Evolutionary conservation across 805 yeast genomes (phyloP), one percentile per base, ranked within the genome.

Genomic region (Pichia scutulata): DNA sequence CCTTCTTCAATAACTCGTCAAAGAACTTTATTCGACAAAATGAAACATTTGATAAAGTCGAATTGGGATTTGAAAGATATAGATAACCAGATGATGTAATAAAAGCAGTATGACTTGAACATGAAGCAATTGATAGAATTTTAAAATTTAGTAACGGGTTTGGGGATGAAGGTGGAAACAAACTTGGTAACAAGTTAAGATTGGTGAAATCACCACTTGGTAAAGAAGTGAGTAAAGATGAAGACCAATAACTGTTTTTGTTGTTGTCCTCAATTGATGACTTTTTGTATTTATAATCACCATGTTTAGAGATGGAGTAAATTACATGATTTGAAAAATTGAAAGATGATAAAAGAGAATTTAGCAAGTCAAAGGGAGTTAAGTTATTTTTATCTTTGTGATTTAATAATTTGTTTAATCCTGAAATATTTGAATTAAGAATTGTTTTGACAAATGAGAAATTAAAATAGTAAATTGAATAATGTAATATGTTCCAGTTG

Each of bases 401-500:
- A 39, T 74, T 73, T 30, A 83, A 61, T 10, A 81, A 62, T 33
- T 49, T 52, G 2, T 52, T 44, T 3, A 55, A 39, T 9, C 48
- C 43, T 24, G 57, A 53, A n/a, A 51, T 47, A 19, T 47, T 49
- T 13, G 30, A 52, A 4, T 58, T 49, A 10, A 78, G 48, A 10
- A 81, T 55, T 8, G 66, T 64, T 48, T 72, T 74, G 10, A 83
- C 81, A 60, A 84, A 76, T 19, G 74, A 60, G 41, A 83, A 66
- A 49, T 83, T 72, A 33, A 81, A 85, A 54, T 76, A 68, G 55
- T 71, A 78, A 14, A 86, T 68, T 4, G 89, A 79, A 52, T 81
- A 77, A 64, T 90, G 97, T 26, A 90, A 70, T 24, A 88, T 79
- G 41, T 86, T 85, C 84, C 95, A 89, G 2, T 88, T 85, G 60